Conservation (phyloP, 495 filamentous ascomycete genomes). For the Thozetella sp. region DNA sequence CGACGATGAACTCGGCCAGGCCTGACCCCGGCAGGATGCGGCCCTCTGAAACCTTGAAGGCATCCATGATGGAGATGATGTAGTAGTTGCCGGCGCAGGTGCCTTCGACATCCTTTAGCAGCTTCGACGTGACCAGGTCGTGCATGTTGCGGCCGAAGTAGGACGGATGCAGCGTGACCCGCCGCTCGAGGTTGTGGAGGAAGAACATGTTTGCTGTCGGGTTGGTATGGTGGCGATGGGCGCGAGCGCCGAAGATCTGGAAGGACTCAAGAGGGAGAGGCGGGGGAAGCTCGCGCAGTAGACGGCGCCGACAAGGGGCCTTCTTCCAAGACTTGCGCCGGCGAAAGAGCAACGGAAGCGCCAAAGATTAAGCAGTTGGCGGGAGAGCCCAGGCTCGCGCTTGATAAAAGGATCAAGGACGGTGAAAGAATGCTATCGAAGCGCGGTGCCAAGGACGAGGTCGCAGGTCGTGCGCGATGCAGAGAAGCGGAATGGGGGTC, state of each 20-base stretch:
- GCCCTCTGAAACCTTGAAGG: conserved; percentile 88
- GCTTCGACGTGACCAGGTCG: conserved; percentile 80
- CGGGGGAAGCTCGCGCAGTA: too few relatives aligned
- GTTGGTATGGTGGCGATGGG: neutral
- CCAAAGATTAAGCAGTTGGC: too few relatives aligned
- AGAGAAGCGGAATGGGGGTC: too few relatives aligned
- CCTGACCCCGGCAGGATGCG: conserved; percentile 88
- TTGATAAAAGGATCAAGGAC: too few relatives aligned
- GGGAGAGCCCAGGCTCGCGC: too few relatives aligned
- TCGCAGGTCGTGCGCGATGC: too few relatives aligned
- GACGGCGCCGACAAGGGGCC: too few relatives aligned
- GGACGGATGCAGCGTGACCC: conserved; percentile 91
- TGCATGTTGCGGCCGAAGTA: conserved; percentile 93
- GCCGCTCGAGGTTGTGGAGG: conserved; percentile 90
- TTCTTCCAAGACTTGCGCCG: too few relatives aligned
- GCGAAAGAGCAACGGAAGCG: too few relatives aligned
- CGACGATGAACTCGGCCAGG: conserved; percentile 89
- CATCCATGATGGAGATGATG: conserved; percentile 95
- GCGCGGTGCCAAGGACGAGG: too few relatives aligned
- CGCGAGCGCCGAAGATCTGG: neutral
- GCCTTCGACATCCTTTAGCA: conserved; percentile 91
- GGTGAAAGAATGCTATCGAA: too few relatives aligned
- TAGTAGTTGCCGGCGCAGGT: conserved; percentile 91
- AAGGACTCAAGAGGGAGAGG: too few relatives aligned
- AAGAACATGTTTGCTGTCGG: conserved; percentile 77